A percentile compares a stretch with the other conserved stretches of the same genome.
phyloP scores from a whole-genome alignment of 2,329 filamentous ascomycete genomes.

The Fusarium fujikuroi region DNA sequence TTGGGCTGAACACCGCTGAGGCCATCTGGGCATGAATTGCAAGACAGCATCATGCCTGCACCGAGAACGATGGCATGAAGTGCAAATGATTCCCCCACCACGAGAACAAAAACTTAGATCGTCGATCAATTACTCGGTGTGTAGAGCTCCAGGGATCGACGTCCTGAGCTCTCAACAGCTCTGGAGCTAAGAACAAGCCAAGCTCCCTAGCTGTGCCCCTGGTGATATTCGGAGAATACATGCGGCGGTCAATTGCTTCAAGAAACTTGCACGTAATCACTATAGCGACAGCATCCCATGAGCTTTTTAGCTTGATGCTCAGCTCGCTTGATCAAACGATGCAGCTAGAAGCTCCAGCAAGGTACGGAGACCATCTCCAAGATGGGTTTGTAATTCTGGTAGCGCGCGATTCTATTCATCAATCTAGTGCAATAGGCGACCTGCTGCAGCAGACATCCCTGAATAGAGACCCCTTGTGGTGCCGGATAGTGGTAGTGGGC shows the following conservation, averaged over 20 bases:
- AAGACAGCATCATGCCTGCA: constrained; percentile 18
- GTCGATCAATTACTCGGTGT: constrained; percentile 34
- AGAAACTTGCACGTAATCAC: constrained; percentile 28
- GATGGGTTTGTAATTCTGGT: constrained; percentile 8
- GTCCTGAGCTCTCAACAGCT: constrained; percentile 23
- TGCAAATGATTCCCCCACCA: constrained; percentile 20
- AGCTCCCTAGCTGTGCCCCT: constrained; percentile 28
- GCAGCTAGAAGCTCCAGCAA: constrained; percentile 26
- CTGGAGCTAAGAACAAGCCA: constrained; percentile 28
- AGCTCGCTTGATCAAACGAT: constrained; percentile 34
- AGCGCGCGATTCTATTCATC: constrained; percentile 25
- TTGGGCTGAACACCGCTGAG: constrained; percentile 33
- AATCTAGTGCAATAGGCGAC: constrained; percentile 15
- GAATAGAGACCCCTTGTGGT: constrained; percentile 20
- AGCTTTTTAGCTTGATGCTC: constrained; percentile 30
- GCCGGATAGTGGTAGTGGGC: constrained; percentile 24
- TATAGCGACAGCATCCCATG: constrained; percentile 33
- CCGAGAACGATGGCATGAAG: constrained; percentile 13
- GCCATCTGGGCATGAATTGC: constrained; percentile 30
- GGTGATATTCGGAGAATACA: constrained; percentile 26
- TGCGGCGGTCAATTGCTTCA: constrained; percentile 33
- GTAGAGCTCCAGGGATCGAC: constrained; percentile 28
- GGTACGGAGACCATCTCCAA: constrained; percentile 29
- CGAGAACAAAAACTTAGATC: constrained; percentile 21
- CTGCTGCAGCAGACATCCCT: constrained; percentile 33